Percentiles rank a stretch among this genome's conserved stretches.
Evolutionary conservation across 2,329 filamentous ascomycete species (phyloP).

Genomic region (Colletotrichum scovillei): DNA sequence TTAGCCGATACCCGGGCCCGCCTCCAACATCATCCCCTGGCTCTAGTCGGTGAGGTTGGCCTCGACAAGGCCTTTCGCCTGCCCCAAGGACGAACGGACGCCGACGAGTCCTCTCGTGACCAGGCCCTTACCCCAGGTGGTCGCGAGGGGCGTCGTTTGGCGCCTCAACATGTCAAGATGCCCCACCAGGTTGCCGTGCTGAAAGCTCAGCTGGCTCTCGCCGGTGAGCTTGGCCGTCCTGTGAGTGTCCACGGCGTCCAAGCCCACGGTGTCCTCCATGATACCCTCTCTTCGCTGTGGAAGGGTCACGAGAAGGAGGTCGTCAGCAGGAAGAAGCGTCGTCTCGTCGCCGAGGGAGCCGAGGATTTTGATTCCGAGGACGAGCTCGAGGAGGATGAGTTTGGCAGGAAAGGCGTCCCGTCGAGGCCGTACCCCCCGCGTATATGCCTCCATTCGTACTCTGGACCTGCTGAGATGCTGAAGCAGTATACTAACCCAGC

Average conservation of each 20-base stretch:
- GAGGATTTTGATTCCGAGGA: constrained; percentile 58
- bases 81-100: constrained; percentile 66
- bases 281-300: constrained; percentile 74
- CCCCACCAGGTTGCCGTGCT: constrained; percentile 77
- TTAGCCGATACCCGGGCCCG: constrained; percentile 65
- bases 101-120: constrained; percentile 47
- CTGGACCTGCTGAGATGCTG: constrained; percentile 78
- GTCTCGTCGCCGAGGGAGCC: constrained; percentile 57
- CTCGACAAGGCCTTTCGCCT: constrained; percentile 83
- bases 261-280: constrained; percentile 77
- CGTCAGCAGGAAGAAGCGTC: constrained; percentile 68
- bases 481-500: constrained; percentile 80
- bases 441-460: constrained; percentile 95
- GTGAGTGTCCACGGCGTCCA: constrained; percentile 82
- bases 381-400: constrained; percentile 40
- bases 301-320: constrained; percentile 75
- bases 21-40: constrained; percentile 68
- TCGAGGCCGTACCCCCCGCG: constrained; percentile 81
- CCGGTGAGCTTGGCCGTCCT: constrained; percentile 72
- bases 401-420: constrained; percentile 1
- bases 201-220: constrained; percentile 75
- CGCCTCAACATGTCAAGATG: constrained; percentile 74
- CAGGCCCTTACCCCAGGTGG: constrained; percentile 72
- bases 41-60: constrained; percentile 82
- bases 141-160: constrained; percentile 75